Base-by-base conservation (phyloP, 768 basidiomycete species). In the Russula foetens region DNA sequence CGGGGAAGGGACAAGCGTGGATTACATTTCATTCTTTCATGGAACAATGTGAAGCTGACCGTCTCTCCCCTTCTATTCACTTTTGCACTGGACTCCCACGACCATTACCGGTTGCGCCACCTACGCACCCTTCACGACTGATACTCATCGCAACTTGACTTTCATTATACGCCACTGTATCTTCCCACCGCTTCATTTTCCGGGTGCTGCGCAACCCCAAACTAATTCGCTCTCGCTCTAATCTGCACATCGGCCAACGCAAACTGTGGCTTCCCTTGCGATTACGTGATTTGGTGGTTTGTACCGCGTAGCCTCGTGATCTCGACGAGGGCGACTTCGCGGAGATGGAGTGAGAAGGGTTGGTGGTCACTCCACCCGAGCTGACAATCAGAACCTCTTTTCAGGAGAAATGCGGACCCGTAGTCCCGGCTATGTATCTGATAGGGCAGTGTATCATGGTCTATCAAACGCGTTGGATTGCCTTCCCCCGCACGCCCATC, bases 261-360 rank as follows among this genome's bases (percentile, higher is more conserved):
- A 41, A 41, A 41, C 39, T 41, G 17, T 41, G 39, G 39, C 39
- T 4, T 12, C 14, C 35, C 39, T 8, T 31, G 1, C 14, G 46
- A 49, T 12, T 59, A 60, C 48, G 39, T 53, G 56, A 41, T 49
- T 24, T 44, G 44, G 65, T 5, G 45, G n/a, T 45, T 29, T 44
- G 4, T 7, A 9, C 38, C 26, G 8, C 38, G 26, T 66, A 95
- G 88, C 95, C 94, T 14, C 90, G 83, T 70, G 93, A 98, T 72
- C 77, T 98, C 72, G 96, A 98, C 70, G 91, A 90, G 62, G 92
- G 93, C 7, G 92, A 95, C 72, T 95, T 95, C 72, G 80, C 81
- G 61, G 88, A 86, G 62, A 74, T 85, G 76, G 85, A 86, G 68
- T 89, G 69, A 45, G 21, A 15, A 21, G n/a, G 23, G 26, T 49